Conservation (phyloP, 805 yeast species). For the Zygosaccharomyces kombuchaensis region DNA sequence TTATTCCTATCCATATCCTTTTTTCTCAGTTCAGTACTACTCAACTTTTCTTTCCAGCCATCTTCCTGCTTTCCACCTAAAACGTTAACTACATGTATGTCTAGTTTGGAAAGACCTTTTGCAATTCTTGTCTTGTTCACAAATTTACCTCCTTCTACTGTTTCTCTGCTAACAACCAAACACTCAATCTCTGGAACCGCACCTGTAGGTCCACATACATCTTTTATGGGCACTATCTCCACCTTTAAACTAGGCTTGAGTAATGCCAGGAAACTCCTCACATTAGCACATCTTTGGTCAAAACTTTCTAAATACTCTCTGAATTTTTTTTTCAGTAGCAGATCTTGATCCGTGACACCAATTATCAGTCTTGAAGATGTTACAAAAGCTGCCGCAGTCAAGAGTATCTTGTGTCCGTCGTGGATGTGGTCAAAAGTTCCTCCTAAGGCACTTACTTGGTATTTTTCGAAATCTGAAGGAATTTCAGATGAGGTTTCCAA, state of each 20-base stretch:
- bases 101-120: slow-evolving; percentile 50
- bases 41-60: slow-evolving; percentile 67
- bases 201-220: slow-evolving; percentile 94
- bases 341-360: slow-evolving; percentile 76
- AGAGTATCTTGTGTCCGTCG: slow-evolving; percentile 86
- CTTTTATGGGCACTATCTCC: slow-evolving; percentile 63
- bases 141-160: slow-evolving; percentile 64
- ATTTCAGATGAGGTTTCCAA: neutral
- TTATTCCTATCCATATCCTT: slow-evolving; percentile 11
- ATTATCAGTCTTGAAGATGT: slow-evolving; percentile 55
- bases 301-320: slow-evolving; percentile 60
- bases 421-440: slow-evolving; percentile 98
- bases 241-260: slow-evolving; percentile 45
- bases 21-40: slow-evolving; percentile 76
- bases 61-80: slow-evolving; percentile 57
- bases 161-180: slow-evolving; percentile 76
- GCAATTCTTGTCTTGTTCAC: slow-evolving; percentile 64
- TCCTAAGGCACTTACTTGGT: slow-evolving; percentile 62
- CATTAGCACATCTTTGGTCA: slow-evolving; percentile 45
- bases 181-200: slow-evolving; percentile 67
- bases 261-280: slow-evolving; percentile 45
- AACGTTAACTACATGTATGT: slow-evolving; percentile 53
- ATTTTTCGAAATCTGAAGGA: slow-evolving; percentile 22
- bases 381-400: slow-evolving; percentile 66
- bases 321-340: slow-evolving; percentile 71